Evolutionary conservation across 169 alveolate species (phyloP), one percentile per base, ranked within the genome.

Genomic region (Ichthyophthirius multifiliis): DNA sequence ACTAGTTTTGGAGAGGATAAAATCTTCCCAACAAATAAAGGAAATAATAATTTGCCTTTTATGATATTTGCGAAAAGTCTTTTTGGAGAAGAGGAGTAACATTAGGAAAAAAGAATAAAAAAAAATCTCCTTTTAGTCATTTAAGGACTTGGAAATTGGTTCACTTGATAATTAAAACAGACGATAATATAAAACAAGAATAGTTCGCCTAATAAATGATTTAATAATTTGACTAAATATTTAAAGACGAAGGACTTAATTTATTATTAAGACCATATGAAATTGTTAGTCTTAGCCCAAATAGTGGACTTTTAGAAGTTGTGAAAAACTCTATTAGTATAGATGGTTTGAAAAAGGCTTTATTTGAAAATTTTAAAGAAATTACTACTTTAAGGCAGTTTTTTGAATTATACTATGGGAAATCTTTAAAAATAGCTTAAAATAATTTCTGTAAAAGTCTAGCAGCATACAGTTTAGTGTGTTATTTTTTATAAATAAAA

Each of bases 401-500:
- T 39, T 76, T 76, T 47, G 47, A 77, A 65, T 48, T 73, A 44
- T 75, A 43, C 18, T 74, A 67, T 65, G 74, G 79, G n/a, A 15
- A 34, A 46, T 75, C 48, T n/a, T 37, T 75, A 20, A 64, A 91
- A 75, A 47, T 83, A 46, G 91, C 93, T 5, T 20, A 75, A 18
- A 83, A 87, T 27, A 83, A 86, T 65, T 92, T 87, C 55, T 81
- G 86, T 30, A 43, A 43, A 35, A 83, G 92, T 71, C 62, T 94
- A 55, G 96, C 95, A n/a, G 96, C 95, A 0, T 94, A 94, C 82
- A 86, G 94, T n/a, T 47, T 91, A 27, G 90, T 94, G 2, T 94
- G 98, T 83, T 92, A 90, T 82, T 82, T 94, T 32, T 79, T 94
- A 34, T 88, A 93, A 80, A 90, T 94, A 5, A 94, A 93, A 85